Percentiles rank a stretch among this genome's conserved stretches.
phyloP scores from a whole-genome alignment of 495 filamentous ascomycete genomes.

The Penicillium cosmopolitanum region DNA sequence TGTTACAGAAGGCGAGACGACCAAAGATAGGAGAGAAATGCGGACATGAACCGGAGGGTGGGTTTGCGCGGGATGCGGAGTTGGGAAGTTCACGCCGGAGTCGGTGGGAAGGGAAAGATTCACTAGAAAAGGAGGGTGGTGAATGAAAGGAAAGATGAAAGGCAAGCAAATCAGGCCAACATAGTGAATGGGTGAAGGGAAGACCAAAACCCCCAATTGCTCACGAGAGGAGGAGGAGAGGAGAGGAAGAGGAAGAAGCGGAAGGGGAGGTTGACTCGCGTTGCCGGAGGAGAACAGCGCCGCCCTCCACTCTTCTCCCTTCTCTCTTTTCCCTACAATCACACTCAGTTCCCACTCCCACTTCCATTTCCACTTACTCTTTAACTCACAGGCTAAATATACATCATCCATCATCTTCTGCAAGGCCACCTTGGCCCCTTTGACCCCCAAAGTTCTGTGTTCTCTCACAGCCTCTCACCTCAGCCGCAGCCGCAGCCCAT shows the following conservation, averaged over 20 bases:
- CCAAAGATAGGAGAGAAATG: conserved; percentile 5
- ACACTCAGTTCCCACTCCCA: too few relatives aligned
- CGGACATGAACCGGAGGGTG: conserved; percentile 11
- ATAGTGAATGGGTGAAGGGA: background rate
- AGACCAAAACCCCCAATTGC: background rate
- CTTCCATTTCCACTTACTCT: too few relatives aligned
- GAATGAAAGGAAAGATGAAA: background rate
- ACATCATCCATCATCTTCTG: too few relatives aligned
- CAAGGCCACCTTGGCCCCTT: too few relatives aligned
- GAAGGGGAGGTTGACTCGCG: background rate
- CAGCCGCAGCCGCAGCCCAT: too few relatives aligned
- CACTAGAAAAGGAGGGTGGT: background rate
- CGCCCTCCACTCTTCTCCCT: background rate
- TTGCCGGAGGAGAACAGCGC: background rate
- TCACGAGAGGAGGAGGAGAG: background rate
- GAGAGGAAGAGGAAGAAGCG: background rate
- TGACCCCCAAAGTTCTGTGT: too few relatives aligned
- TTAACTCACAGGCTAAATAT: too few relatives aligned
- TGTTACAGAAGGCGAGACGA: conserved; percentile 5
- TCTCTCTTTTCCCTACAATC: background rate
- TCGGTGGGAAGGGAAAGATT: conserved; percentile 5
- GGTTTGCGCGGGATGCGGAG: conserved; percentile 6
- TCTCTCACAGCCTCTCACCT: too few relatives aligned
- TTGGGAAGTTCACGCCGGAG: conserved; percentile 2
- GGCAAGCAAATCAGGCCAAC: background rate